Conservation (phyloP, 306 rosid genomes). For the Casuarina cunninghamiana region DNA sequence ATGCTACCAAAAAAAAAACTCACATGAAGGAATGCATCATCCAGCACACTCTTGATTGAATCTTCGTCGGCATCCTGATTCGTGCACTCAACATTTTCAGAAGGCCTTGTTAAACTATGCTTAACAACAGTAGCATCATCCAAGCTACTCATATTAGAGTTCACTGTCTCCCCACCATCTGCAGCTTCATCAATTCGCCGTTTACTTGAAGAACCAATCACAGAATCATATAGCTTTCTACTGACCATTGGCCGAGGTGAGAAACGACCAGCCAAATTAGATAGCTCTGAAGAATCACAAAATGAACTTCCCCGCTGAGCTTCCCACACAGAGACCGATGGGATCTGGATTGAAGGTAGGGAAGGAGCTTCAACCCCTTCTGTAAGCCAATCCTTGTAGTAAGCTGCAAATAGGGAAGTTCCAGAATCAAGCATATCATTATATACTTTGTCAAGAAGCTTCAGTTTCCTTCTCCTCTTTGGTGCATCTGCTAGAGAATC, state of each 20-base stretch:
- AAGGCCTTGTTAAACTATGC: constrained; percentile 34
- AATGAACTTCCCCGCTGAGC: constrained; percentile 39
- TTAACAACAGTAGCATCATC: constrained; percentile 46
- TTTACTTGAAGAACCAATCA: constrained; percentile 42
- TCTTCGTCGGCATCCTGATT: constrained; percentile 50
- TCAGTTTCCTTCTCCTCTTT: constrained; percentile 44
- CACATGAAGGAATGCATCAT: constrained; percentile 43
- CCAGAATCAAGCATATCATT: constrained; percentile 69
- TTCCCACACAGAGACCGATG: constrained; percentile 41
- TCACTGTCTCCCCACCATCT: constrained; percentile 34
- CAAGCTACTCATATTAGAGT: constrained; percentile 35
- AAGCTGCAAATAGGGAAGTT: constrained; percentile 55
- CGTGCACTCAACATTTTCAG: constrained; percentile 35
- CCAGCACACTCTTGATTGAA: constrained; percentile 29
- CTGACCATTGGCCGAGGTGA: constrained; percentile 71
- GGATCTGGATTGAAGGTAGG: constrained; percentile 56
- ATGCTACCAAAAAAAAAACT: constrained; percentile 21
- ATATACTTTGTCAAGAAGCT: constrained; percentile 56
- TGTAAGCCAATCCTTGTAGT: constrained; percentile 86
- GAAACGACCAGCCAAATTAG: constrained; percentile 49
- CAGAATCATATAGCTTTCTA: constrained; percentile 66
- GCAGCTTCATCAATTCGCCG: constrained; percentile 36
- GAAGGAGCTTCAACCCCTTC: constrained; percentile 72
- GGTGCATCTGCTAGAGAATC: constrained; percentile 41
- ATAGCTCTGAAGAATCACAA: constrained; percentile 46